Conservation (phyloP, 768 basidiomycete genomes). For the Lentinula lateritia region DNA sequence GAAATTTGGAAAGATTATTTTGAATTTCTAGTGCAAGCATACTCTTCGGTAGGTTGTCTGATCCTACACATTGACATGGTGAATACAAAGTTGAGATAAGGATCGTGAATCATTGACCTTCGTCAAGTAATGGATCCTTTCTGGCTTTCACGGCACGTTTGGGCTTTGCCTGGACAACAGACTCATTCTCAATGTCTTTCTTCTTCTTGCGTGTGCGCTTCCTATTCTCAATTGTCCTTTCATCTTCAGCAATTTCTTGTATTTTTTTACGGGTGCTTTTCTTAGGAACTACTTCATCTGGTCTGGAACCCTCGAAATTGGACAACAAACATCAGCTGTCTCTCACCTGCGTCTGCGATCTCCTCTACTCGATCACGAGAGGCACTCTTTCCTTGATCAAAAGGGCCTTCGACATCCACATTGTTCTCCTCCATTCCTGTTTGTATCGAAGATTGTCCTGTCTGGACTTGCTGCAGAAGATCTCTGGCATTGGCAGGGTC, state of each 20-base stretch:
- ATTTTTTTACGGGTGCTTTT: background rate
- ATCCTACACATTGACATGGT: background rate
- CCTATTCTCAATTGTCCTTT: background rate
- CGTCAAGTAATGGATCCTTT: background rate
- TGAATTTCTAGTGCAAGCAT: constrained; percentile 66
- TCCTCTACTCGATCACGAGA: background rate
- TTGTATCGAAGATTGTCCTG: background rate
- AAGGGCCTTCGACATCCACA: background rate
- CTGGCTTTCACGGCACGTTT: background rate
- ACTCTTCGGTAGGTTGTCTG: constrained; percentile 24
- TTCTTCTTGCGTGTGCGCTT: background rate
- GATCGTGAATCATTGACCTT: background rate
- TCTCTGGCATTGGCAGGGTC: background rate
- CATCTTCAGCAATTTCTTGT: background rate
- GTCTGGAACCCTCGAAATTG: background rate
- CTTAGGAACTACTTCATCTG: background rate
- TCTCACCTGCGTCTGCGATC: background rate
- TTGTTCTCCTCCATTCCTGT: background rate
- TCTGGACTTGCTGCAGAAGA: background rate
- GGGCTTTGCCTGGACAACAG: background rate
- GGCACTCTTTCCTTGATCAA: background rate
- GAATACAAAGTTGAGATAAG: background rate
- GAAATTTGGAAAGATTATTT: constrained; percentile 67
- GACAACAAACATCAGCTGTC: background rate
- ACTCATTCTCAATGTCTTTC: background rate